A percentile compares a stretch with the other conserved stretches of the same genome.
phyloP scores from a whole-genome alignment of 2,329 filamentous ascomycete species.

The Pyricularia sp. region DNA sequence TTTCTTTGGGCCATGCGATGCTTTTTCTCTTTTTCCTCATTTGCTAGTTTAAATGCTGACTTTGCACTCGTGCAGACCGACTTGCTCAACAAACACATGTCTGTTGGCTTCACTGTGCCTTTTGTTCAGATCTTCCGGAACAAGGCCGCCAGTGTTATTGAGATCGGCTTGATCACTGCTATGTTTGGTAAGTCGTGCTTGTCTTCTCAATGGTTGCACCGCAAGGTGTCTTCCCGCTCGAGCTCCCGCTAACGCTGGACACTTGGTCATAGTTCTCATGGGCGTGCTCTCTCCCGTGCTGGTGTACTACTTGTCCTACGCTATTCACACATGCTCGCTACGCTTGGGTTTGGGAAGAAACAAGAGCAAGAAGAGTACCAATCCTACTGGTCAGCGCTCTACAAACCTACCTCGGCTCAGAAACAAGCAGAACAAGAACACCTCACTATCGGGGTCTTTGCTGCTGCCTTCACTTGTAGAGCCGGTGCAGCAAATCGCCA shows the following conservation, averaged over 20 bases:
- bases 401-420: neutral
- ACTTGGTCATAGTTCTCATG: conserved; percentile 16
- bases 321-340: conserved; percentile 12
- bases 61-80: conserved; percentile 26
- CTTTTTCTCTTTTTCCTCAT: too few species aligned
- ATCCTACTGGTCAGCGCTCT: neutral
- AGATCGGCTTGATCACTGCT: conserved; percentile 31
- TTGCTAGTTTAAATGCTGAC: conserved; percentile 7
- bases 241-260: neutral
- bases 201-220: neutral
- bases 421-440: neutral
- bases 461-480: neutral
- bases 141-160: conserved; percentile 17
- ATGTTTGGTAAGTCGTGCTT: conserved; percentile 30
- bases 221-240: neutral
- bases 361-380: neutral
- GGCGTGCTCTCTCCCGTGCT: conserved; percentile 20
- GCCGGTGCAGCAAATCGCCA: neutral
- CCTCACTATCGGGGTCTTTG: too few species aligned
- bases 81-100: conserved; percentile 40
- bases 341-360: neutral
- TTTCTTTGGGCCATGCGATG: too few species aligned
- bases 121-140: conserved; percentile 34
- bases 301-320: conserved; percentile 18
- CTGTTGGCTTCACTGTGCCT: conserved; percentile 40